phyloP scores from a whole-genome alignment of 2,329 filamentous ascomycete species.

The Anthostomella pinea region DNA sequence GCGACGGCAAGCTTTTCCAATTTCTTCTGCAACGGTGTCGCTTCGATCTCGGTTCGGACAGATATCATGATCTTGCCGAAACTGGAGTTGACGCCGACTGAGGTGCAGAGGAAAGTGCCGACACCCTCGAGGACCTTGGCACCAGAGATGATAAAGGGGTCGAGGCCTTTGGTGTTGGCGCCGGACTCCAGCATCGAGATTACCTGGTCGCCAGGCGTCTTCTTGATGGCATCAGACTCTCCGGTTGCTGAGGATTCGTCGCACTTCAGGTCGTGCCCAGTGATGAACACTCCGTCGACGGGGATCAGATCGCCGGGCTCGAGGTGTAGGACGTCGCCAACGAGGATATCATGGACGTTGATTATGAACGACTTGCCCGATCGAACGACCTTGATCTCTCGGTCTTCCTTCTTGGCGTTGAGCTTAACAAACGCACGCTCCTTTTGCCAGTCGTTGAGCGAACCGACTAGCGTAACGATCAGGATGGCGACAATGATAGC shows the following conservation, averaged over 20 bases:
- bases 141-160: conserved; percentile 63
- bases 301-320: conserved; percentile 66
- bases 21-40: conserved; percentile 54
- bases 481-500: conserved; percentile 60
- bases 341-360: conserved; percentile 61
- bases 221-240: conserved; percentile 67
- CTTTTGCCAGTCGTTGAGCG: conserved; percentile 62
- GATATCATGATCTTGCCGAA: conserved; percentile 57
- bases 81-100: conserved; percentile 52
- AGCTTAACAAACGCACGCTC: conserved; percentile 59
- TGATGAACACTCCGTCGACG: conserved; percentile 64
- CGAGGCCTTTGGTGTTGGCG: conserved; percentile 47
- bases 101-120: conserved; percentile 53
- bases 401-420: conserved; percentile 58
- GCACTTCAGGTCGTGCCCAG: conserved; percentile 63
- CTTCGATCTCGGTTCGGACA: conserved; percentile 49
- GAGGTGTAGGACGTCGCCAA: conserved; percentile 64
- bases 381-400: conserved; percentile 61
- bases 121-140: conserved; percentile 53
- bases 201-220: conserved; percentile 57
- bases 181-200: conserved; percentile 53
- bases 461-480: conserved; percentile 59
- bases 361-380: conserved; percentile 60
- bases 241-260: conserved; percentile 70
- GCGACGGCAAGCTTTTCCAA: conserved; percentile 48